Base-by-base conservation (phyloP, 2,329 filamentous ascomycete species). In the Cadophora luteo-olivacea region DNA sequence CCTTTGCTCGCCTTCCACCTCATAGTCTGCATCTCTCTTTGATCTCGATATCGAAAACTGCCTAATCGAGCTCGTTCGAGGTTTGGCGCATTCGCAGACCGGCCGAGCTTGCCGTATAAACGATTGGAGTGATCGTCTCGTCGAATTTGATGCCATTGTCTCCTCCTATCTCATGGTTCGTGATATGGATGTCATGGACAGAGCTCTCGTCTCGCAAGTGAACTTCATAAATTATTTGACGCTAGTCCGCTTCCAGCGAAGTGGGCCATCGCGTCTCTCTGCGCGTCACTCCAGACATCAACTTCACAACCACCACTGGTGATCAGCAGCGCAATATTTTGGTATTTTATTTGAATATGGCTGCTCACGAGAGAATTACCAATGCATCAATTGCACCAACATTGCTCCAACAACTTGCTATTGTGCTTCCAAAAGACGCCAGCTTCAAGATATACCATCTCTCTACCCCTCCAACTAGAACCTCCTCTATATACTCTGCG, bases 381-480 rank as follows among this genome's bases (percentile, higher is more conserved):
- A 68, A 68, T 11, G 48, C 68, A 73, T 72, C 72, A 69, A 71
- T 70, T 73, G 67, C 62, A 65, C 65, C 70, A 57, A 68, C 71
- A 69, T 75, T 79, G 62, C 68, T 75, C 52, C 66, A 77, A 63
- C 66, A 73, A 68, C 74, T 79, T 52, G 72, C 72, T 67, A 68
- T 68, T 25, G 71, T 73, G n/a, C 83, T 91, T 11, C 88, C 88
- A 11, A 83, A 84, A 69, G 83, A 80, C 71, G 78, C 79, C 76
- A 81, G 76, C 16, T 92, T 97, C 78, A 89, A 85, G 72, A 85
- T 95, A 75, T 91, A 97, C 79, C 95, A 99, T 82, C 83, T 97
- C 74, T 97, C 93, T 29, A 97, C 94, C 5, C 91, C 92, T 16
- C 92, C 95, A 5, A 90, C 89, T 41, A 85, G 85, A 77, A 91